These are phyloP conservation scores for Ophiosphaerella korrae DNA, from an alignment of 2,329 filamentous ascomycete genomes.

Conservation along the genomic window DNA sequence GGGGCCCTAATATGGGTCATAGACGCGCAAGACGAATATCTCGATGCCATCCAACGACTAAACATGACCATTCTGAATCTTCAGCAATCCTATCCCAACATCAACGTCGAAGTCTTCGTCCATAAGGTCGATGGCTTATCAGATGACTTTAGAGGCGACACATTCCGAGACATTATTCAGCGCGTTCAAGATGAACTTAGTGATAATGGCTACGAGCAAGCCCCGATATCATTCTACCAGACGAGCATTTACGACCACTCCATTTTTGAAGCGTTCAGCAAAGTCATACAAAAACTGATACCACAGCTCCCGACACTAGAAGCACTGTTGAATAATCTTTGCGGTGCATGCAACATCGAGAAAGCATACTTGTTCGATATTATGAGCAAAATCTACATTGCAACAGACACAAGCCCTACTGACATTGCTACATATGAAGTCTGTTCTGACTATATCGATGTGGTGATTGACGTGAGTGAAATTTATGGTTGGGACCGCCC, in stretches of 20 bases:
- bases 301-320: conserved; percentile 92
- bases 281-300: conserved; percentile 97
- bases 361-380: conserved; percentile 99
- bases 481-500: conserved; percentile 79
- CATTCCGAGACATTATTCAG: conserved; percentile 94
- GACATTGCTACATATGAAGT: conserved; percentile 98
- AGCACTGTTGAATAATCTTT: conserved; percentile 90
- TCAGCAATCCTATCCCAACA: conserved; percentile 85
- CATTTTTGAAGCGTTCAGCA: conserved; percentile 97
- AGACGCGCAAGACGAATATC: conserved; percentile 96
- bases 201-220: conserved; percentile 91
- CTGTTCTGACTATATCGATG: conserved; percentile 97
- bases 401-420: conserved; percentile 88
- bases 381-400: conserved; percentile 97
- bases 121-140: conserved; percentile 98
- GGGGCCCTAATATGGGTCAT: conserved; percentile 98
- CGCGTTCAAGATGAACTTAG: conserved; percentile 95
- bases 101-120: conserved; percentile 98
- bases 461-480: conserved; percentile 95
- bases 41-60: conserved; percentile 84
- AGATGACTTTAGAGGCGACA: conserved; percentile 95
- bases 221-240: conserved; percentile 90
- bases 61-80: conserved; percentile 89
- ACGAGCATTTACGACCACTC: conserved; percentile 99
- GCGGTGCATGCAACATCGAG: conserved; percentile 91